A percentile compares a stretch with the other conserved stretches of the same genome.
Conservation (phyloP, 2,329 filamentous ascomycete genomes). For the Phoma sp. region DNA sequence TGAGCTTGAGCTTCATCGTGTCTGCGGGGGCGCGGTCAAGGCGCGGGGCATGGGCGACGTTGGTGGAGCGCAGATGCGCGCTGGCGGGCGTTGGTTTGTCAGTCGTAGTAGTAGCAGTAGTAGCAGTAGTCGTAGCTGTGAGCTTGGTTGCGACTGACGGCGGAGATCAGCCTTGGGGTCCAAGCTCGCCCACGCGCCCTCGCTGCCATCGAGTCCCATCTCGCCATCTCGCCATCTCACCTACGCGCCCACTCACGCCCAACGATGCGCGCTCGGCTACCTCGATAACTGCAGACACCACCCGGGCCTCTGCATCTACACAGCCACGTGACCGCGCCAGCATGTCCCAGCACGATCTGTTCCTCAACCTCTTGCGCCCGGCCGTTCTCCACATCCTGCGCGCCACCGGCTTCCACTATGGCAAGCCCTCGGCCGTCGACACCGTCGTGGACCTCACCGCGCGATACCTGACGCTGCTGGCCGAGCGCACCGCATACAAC, state of each 20-base stretch:
- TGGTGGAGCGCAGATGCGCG: conserved; percentile 15
- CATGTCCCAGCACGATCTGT: conserved; percentile 56
- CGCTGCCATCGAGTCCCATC: conserved; percentile 11
- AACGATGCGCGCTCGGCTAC: conserved; percentile 34
- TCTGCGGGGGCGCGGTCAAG: neutral
- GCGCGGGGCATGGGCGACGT: neutral
- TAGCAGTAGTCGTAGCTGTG: neutral
- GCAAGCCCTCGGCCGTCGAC: conserved; percentile 82
- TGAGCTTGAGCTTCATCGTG: conserved; percentile 44
- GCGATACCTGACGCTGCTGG: conserved; percentile 78
- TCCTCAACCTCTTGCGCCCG: conserved; percentile 83
- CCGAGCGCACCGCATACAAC: conserved; percentile 73
- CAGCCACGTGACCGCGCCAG: conserved; percentile 20
- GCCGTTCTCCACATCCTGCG: conserved; percentile 89
- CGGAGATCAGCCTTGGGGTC: conserved; percentile 27
- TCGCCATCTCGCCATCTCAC: neutral
- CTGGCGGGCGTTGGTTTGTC: neutral
- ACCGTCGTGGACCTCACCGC: conserved; percentile 85
- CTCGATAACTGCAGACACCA: conserved; percentile 22
- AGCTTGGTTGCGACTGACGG: conserved; percentile 7
- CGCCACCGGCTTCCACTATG: conserved; percentile 86
- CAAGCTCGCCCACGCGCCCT: conserved; percentile 26
- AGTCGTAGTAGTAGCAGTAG: too few relatives aligned
- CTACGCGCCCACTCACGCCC: conserved; percentile 4
- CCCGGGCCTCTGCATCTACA: conserved; percentile 26